Base-by-base conservation (phyloP, 345 rosid species). In the Carallia pectinifolia region DNA sequence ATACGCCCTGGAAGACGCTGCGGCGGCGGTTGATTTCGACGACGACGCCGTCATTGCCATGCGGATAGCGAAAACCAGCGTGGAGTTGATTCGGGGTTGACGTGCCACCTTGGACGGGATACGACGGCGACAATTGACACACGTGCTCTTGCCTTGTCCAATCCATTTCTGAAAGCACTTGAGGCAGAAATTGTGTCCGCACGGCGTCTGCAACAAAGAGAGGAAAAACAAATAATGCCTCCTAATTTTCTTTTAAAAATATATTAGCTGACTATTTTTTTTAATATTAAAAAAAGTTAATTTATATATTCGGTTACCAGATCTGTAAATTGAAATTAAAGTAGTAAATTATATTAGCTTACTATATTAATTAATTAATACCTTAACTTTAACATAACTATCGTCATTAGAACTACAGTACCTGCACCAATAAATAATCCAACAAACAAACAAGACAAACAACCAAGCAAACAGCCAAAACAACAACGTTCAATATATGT, bases 141-240 rank as follows among this genome's bases (percentile, higher is more conserved):
- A 88, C 1, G 81, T 81, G 16, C 58, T 59, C 67, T 88, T 90
- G 31, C 85, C 74, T 72, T 87, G 80, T 6, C 72, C 81, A 15
- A 77, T 66, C 92, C 93, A 92, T 62, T 71, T 88, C 76, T 84
- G 68, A 19, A 92, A 92, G 68, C 97, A 92, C 48, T 79, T 86
- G 2, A 92, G 62, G 68, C 96, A 90, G 65, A 85, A 92, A 13
- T 92, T 92, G 72, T 90, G 97, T 2, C 96, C 97, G 27, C 96
- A 92, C 3, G 97, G 90, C 6, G 91, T 88, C 93, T 91, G 87
- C 5, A 76, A 55, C 61, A 67, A 54, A 19, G 53, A 4, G 71
- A 53, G 67, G 12, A 19, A 77, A 15, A 19, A 33, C 37, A 33
- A 34, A 61, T 23, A 23, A 23, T 23, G 23, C 23, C 23, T 23